phyloP scores from a whole-genome alignment of 768 basidiomycete species.

The Podaxis sp. region DNA sequence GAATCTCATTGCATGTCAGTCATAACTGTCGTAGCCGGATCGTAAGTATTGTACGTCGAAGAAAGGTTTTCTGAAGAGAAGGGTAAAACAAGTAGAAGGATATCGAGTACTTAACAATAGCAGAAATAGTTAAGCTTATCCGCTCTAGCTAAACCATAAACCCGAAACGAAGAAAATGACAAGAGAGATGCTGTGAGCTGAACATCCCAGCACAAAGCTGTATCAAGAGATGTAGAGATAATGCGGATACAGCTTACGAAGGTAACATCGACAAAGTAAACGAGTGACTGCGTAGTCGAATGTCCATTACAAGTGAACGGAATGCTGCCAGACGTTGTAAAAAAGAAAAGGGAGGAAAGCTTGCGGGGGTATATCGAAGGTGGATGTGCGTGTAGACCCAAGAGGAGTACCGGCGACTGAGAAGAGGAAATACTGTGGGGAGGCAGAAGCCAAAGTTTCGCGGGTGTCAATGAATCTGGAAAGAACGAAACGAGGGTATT shows the following conservation, averaged over 20 bases:
- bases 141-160: conserved; percentile 11
- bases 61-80: neutral
- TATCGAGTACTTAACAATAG: conserved; percentile 8
- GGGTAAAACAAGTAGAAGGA: neutral
- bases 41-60: conserved; percentile 8
- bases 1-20: conserved; percentile 2
- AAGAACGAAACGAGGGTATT: neutral
- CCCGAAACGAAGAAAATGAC: conserved; percentile 1
- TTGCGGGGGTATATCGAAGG: conserved; percentile 11
- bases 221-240: neutral
- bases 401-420: conserved; percentile 2
- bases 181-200: neutral
- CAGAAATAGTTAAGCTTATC: conserved; percentile 12
- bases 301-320: conserved; percentile 5
- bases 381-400: conserved; percentile 6
- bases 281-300: conserved; percentile 4
- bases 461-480: neutral
- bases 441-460: conserved; percentile 1
- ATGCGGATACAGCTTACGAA: conserved; percentile 1
- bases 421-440: neutral
- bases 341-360: conserved; percentile 1
- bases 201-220: neutral
- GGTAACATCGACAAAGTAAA: neutral
- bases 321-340: neutral
- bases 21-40: conserved; percentile 9